A percentile compares a stretch with the other conserved stretches of the same genome.
Evolutionary conservation across 177 flowering plant species (phyloP).

Genomic region (Vitis hybrid): DNA sequence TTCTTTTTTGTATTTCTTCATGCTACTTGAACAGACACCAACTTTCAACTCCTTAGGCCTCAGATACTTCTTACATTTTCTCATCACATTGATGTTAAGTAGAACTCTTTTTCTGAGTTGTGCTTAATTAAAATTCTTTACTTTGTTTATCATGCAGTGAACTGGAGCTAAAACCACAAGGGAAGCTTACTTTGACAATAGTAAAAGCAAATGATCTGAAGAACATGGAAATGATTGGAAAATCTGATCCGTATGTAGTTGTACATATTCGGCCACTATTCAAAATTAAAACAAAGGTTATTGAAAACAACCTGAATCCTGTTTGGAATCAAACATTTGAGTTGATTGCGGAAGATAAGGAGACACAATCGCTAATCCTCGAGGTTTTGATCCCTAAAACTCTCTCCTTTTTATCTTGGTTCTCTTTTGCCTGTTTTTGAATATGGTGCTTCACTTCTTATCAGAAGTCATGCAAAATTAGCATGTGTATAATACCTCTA

Average conservation of each 20-base stretch:
- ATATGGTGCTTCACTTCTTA: background rate
- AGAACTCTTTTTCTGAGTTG: too few relatives aligned
- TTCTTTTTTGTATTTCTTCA: too few relatives aligned
- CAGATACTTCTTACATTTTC: too few relatives aligned
- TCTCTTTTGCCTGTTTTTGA: background rate
- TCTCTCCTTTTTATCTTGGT: background rate
- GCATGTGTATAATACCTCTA: background rate
- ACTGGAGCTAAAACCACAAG: conserved; percentile 95
- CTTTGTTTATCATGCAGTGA: conserved; percentile 61
- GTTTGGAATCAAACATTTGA: conserved; percentile 89
- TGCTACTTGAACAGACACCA: too few relatives aligned
- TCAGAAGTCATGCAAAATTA: background rate
- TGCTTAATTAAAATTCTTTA: too few relatives aligned
- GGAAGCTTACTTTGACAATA: conserved; percentile 63
- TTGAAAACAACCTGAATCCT: conserved; percentile 92
- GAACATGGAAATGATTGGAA: conserved; percentile 97
- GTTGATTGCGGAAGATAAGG: conserved; percentile 94
- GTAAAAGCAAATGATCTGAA: conserved; percentile 80
- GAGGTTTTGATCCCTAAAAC: conserved; percentile 57
- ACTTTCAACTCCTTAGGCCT: too few relatives aligned
- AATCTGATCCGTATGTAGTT: conserved; percentile 94
- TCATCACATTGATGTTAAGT: too few relatives aligned
- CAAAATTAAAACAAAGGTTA: conserved; percentile 74
- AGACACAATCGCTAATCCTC: conserved; percentile 76
- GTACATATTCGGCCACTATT: conserved; percentile 72